Base-by-base conservation (phyloP, 148 eudicot species). In the Euryodendron excelsum region DNA sequence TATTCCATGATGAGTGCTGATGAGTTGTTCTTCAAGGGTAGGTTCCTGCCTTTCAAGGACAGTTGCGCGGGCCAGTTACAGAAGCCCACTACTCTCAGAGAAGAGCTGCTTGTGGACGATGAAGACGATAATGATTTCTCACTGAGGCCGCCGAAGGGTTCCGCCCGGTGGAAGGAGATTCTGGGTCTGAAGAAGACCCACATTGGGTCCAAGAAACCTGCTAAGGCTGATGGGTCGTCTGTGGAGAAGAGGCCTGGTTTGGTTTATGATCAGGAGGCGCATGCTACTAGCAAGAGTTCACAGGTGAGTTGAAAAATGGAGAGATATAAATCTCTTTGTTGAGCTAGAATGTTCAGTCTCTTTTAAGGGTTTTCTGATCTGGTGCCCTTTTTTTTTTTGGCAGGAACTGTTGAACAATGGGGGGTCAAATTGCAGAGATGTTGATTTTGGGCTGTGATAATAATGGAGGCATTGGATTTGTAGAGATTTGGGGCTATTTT, bases 131-230 rank as follows among this genome's bases (percentile, higher is more conserved):
- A 74, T 10, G 78, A 58, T 9, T 85, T 85, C 69, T 83, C 89
- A 2, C 73, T 76, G 6, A 82, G 91, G 84, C 92, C 95, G 36
- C 95, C 95, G 1, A 92, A 85, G 77, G 82, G 85, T 13, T 79
- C 89, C 20, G 82, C 84, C 7, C 81, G 90, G 72, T 92, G 95
- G 95, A 92, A 89, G 80, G 97, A 92, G 23, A 78, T 94, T 80
- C 69, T 91, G 82, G 97, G 98, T 28, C 88, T 94, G 23, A 87
- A 87, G 68, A 94, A 94, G 75, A 82, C 90, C 36, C 92, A 94
- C 80, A 88, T 85, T 85, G 92, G 91, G 21, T 89, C 95, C 27
- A 94, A 84, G 76, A 94, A 90, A 60, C 25, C 84, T 61, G 79
- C 52, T 58, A 86, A 81, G 60, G 74, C 50, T 60, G 89, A 84